Conservation (phyloP, 768 basidiomycete genomes). For the Mrakia blollopis region DNA sequence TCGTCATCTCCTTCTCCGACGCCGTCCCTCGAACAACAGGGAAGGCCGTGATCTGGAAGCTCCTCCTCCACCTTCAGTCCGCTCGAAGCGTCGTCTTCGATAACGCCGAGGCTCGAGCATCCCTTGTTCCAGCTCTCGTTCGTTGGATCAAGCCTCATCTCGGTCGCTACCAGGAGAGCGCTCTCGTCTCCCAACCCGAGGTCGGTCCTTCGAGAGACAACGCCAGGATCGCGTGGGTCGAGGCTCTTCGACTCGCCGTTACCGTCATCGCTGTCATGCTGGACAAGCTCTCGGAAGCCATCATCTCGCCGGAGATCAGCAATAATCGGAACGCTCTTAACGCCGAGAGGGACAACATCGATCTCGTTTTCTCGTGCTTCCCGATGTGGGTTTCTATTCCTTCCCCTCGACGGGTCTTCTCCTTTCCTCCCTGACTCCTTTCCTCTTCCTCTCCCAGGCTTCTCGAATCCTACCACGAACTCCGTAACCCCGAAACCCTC, state of each 20-base stretch:
- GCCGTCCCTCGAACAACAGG: constrained; percentile 71
- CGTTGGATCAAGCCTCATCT: constrained; percentile 95
- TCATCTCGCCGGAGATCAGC: constrained; percentile 55
- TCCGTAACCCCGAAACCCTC: constrained; percentile 61
- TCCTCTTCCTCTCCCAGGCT: constrained; percentile 51
- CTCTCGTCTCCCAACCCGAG: constrained; percentile 47
- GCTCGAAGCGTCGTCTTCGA: constrained; percentile 85
- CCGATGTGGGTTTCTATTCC: constrained; percentile 67
- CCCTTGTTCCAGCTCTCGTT: constrained; percentile 79
- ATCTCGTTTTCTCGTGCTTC: constrained; percentile 71
- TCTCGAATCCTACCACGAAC: constrained; percentile 80
- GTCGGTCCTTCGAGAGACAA: neutral
- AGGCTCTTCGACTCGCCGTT: constrained; percentile 80
- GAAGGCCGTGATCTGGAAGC: constrained; percentile 85
- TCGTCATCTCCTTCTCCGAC: constrained; percentile 81
- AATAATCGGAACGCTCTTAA: constrained; percentile 58
- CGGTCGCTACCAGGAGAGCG: constrained; percentile 80
- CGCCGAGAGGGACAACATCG: constrained; percentile 88
- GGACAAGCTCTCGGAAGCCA: constrained; percentile 76
- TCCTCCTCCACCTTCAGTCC: constrained; percentile 88
- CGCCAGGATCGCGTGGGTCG: constrained; percentile 48
- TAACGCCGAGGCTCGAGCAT: constrained; percentile 65
- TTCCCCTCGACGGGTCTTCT: neutral
- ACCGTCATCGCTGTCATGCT: constrained; percentile 64
- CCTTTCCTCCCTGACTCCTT: neutral